A percentile compares a stretch with the other conserved stretches of the same genome.
These are phyloP conservation scores for Arthroderma sp. DNA, from an alignment of 2,329 filamentous ascomycete genomes.

Conservation along the genomic window DNA sequence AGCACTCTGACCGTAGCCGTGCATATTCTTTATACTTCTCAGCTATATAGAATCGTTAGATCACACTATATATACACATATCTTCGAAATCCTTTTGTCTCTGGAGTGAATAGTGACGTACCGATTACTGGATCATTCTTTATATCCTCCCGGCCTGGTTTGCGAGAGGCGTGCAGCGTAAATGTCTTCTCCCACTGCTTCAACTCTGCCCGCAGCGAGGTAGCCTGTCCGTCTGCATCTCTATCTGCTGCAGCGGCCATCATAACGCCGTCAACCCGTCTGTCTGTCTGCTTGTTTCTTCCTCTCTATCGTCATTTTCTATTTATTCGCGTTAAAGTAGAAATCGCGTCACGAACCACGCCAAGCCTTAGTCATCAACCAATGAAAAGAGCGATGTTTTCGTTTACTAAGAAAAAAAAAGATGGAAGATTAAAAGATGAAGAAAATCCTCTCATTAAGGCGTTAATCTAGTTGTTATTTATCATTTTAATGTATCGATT, in stretches of 20 bases:
- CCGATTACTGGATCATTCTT: slow-evolving; percentile 36
- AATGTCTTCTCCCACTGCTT: slow-evolving; percentile 40
- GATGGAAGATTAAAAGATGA: not conserved
- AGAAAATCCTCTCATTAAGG: not conserved
- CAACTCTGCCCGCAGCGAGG: slow-evolving; percentile 31
- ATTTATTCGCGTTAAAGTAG: not conserved
- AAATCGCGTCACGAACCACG: not conserved
- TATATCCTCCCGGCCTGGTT: slow-evolving; percentile 37
- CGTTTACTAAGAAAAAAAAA: not conserved
- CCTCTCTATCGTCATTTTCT: not conserved
- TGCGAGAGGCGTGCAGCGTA: slow-evolving; percentile 33
- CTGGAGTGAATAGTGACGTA: slow-evolving; percentile 15
- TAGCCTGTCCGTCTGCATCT: slow-evolving; percentile 17
- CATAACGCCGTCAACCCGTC: not conserved
- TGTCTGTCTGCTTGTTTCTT: not conserved
- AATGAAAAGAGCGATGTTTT: not conserved
- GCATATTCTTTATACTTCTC: slow-evolving; percentile 40
- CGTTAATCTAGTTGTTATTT: slow-evolving; percentile 3
- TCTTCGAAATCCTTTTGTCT: not conserved
- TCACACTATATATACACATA: not conserved
- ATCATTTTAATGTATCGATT: not conserved
- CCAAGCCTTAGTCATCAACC: not conserved
- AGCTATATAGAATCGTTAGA: slow-evolving; percentile 20
- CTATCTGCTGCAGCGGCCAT: not conserved
- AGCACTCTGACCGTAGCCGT: slow-evolving; percentile 25